Conservation (phyloP, 176 grass and related monocot species). For the Leersia perrieri region DNA sequence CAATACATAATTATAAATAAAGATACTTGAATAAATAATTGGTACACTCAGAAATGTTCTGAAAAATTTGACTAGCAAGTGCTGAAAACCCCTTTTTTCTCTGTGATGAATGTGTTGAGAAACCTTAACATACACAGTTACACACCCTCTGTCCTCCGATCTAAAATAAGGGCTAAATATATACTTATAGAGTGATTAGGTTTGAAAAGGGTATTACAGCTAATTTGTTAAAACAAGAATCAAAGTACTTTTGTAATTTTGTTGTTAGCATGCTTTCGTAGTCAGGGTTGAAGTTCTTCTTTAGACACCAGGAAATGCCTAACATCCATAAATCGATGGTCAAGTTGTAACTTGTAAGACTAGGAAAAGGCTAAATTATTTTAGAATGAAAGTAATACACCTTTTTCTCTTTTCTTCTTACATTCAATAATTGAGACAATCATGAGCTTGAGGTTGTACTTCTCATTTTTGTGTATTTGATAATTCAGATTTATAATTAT, state of each 20-base stretch:
- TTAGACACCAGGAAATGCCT: neutral
- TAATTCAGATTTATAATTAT: neutral
- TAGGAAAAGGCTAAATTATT: neutral
- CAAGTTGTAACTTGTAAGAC: neutral
- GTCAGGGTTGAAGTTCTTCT: neutral
- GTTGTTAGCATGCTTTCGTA: neutral
- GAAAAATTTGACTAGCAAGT: neutral
- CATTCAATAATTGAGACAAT: neutral
- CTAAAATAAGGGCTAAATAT: neutral
- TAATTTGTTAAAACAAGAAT: neutral
- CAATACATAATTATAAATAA: neutral
- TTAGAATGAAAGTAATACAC: neutral
- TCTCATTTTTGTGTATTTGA: neutral
- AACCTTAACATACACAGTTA: neutral
- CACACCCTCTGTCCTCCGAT: neutral
- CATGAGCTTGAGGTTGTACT: neutral
- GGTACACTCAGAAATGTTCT: neutral
- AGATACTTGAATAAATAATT: neutral
- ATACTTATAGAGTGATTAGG: neutral
- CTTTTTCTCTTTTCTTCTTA: neutral
- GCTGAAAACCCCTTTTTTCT: neutral
- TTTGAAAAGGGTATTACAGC: conserved; percentile 3
- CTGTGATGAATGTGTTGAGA: neutral
- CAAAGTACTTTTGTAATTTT: neutral
- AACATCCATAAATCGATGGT: neutral